Base-by-base conservation (phyloP, 352 stramenopile genomes). In the Elongisporangium anandrum region DNA sequence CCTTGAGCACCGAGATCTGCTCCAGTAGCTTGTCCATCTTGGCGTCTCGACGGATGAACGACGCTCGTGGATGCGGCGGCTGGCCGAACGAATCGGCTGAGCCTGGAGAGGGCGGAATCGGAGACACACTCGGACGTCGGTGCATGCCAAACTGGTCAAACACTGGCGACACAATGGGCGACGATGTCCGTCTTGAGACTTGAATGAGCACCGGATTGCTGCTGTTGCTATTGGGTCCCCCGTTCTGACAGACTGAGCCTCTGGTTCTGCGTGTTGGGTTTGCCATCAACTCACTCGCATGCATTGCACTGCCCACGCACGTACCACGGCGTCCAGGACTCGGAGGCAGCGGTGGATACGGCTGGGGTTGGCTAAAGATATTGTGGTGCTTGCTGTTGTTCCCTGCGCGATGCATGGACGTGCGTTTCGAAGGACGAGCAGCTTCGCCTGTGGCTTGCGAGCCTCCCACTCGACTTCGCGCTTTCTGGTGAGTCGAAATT, bases 1-100 rank as follows among this genome's bases (percentile, higher is more conserved):
- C 84, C 51, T 92, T 92, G 20, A 92, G 68, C 8, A 92, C 75
- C 5, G 75, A 81, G 53, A 92, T 74, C 47, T 92, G 83, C 60
- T 92, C 83, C 22, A 88, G 71, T 4, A 92, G 65, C 24, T 73
- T 71, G 54, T 88, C 75, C 50, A 90, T 70, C 41, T 85, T 85
- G 56, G 73, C 81, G 38, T 87, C 73, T 21, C 73, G 74, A 13
- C 79, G 70, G 24, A 73, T 51, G 19, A 76, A 65, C 16, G 74
- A 77, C 9, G 66, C 26, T 8, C 65, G 70, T 10, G 65, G 68
- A 51, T 26, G 60, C 12, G 50, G 48, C 9, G 62, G 56, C 12
- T 54, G 38, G 29, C 29, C 29, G 9, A 41, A 41, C 24, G 23
- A 16, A 49, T 60, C 26, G 21, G 29, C 41, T 29, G 51, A 29